A percentile compares a stretch with the other conserved stretches of the same genome.
phyloP scores from a whole-genome alignment of 2,329 filamentous ascomycete genomes.

The Talaromyces albobiverticillius region DNA sequence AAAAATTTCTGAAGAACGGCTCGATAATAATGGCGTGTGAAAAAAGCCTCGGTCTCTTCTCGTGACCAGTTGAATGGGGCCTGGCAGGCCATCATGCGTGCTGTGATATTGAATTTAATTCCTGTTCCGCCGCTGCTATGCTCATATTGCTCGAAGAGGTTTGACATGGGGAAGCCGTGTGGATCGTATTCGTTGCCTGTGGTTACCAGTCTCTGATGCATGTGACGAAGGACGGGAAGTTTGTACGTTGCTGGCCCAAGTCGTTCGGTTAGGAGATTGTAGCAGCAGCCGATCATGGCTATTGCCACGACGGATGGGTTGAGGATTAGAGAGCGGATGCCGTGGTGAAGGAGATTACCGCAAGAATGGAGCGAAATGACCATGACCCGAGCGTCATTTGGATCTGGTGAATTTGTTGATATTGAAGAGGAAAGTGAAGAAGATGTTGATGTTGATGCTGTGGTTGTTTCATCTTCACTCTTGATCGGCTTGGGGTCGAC shows the following conservation, averaged over 20 bases:
- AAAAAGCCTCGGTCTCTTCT: slow-evolving; percentile 79
- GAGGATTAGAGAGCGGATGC: slow-evolving; percentile 77
- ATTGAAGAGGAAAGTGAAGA: no score
- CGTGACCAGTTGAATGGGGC: slow-evolving; percentile 88
- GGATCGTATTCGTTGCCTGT: slow-evolving; percentile 75
- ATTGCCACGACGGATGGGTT: slow-evolving; percentile 86
- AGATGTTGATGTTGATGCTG: no score
- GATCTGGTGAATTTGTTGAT: not conserved
- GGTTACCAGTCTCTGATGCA: slow-evolving; percentile 64
- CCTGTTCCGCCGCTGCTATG: slow-evolving; percentile 57
- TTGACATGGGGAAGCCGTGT: slow-evolving; percentile 91
- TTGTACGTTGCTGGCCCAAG: slow-evolving; percentile 86
- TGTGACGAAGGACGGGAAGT: slow-evolving; percentile 71
- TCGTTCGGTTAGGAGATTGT: slow-evolving; percentile 91
- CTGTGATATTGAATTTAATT: slow-evolving; percentile 88
- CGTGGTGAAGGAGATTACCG: slow-evolving; percentile 94
- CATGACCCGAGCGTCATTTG: slow-evolving; percentile 56
- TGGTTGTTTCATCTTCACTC: not conserved
- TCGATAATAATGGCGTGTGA: slow-evolving; percentile 89
- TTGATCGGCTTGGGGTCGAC: slow-evolving; percentile 22
- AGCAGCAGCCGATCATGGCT: slow-evolving; percentile 96
- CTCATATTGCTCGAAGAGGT: slow-evolving; percentile 57
- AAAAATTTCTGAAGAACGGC: slow-evolving; percentile 90
- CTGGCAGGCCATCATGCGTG: slow-evolving; percentile 97
- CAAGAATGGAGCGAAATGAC: slow-evolving; percentile 95